phyloP scores from a whole-genome alignment of 768 basidiomycete genomes.

The Pisolithus marmoratus region DNA sequence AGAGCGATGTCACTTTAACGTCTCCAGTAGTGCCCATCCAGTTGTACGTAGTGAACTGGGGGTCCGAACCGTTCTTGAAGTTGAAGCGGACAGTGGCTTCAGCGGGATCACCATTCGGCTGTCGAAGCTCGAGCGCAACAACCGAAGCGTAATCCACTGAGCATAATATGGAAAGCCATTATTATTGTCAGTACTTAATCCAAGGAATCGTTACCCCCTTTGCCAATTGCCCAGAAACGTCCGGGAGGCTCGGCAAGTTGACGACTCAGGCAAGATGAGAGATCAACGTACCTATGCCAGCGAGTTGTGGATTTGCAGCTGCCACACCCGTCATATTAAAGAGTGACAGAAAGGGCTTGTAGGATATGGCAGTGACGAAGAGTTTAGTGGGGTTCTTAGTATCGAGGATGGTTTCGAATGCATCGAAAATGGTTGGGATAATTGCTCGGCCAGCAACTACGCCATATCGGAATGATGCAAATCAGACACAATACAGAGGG shows the following conservation, averaged over 20 bases:
- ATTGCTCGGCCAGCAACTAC: conserved; percentile 65
- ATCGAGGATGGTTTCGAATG: conserved; percentile 48
- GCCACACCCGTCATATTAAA: conserved; percentile 71
- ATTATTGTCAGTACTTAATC: not conserved
- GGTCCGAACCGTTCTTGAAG: conserved; percentile 64
- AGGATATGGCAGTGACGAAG: conserved; percentile 54
- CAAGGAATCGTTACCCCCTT: not conserved
- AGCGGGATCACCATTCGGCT: conserved; percentile 33
- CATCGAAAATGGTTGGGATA: conserved; percentile 52
- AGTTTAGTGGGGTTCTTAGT: conserved; percentile 49
- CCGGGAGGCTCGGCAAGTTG: not conserved
- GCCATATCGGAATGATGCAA: not conserved
- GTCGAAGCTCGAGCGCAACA: conserved; percentile 54
- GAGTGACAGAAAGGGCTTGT: conserved; percentile 73
- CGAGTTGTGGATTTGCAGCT: conserved; percentile 44
- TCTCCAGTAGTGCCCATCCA: conserved; percentile 44
- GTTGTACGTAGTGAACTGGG: conserved; percentile 42
- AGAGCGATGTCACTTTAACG: conserved; percentile 49
- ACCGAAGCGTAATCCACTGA: conserved; percentile 59
- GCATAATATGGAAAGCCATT: not conserved
- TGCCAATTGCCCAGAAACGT: no score
- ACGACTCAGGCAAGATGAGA: not conserved
- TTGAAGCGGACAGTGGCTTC: conserved; percentile 55
- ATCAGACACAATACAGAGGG: not conserved
- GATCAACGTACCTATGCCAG: conserved; percentile 47